A percentile compares a stretch with the other conserved stretches of the same genome.
phyloP scores from a whole-genome alignment of 805 yeast species.

The Starmerella sirachaensis region DNA sequence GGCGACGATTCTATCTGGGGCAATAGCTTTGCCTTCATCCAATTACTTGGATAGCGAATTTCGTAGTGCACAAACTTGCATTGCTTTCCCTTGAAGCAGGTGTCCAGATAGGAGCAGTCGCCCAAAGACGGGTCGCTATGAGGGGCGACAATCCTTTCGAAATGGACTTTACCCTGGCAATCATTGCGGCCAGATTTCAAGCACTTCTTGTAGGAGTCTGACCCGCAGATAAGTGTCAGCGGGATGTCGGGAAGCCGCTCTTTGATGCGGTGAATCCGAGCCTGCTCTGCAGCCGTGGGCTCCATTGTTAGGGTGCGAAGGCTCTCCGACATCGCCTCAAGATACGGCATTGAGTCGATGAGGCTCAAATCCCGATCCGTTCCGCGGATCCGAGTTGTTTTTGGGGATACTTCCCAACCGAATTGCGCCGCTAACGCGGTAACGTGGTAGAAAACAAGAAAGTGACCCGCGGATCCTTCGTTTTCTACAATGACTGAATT shows the following conservation, averaged over 20 bases:
- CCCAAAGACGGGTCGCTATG: constrained; percentile 66
- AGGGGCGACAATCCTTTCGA: constrained; percentile 26
- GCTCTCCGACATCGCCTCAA: neutral
- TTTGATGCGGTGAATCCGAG: neutral
- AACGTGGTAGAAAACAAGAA: constrained; percentile 8
- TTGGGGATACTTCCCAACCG: no score
- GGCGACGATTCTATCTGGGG: neutral
- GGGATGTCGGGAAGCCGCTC: neutral
- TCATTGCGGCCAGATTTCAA: neutral
- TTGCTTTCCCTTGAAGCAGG: constrained; percentile 73
- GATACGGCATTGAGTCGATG: neutral
- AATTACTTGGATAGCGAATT: constrained; percentile 21
- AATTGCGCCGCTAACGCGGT: constrained; percentile 1
- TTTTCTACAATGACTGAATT: constrained; percentile 8
- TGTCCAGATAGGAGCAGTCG: constrained; percentile 87
- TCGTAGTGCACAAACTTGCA: constrained; percentile 74
- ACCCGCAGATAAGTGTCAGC: constrained; percentile 6
- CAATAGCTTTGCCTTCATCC: neutral
- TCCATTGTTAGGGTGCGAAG: neutral
- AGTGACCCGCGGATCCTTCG: constrained; percentile 8
- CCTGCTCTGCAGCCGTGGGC: constrained; percentile 3
- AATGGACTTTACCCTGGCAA: constrained; percentile 25
- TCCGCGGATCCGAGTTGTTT: neutral
- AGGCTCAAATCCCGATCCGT: neutral
- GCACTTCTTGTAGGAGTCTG: constrained; percentile 6